Percentiles rank a stretch among this genome's conserved stretches.
Evolutionary conservation across 2,329 filamentous ascomycete species (phyloP).

Genomic region (Xylariaceae sp.): DNA sequence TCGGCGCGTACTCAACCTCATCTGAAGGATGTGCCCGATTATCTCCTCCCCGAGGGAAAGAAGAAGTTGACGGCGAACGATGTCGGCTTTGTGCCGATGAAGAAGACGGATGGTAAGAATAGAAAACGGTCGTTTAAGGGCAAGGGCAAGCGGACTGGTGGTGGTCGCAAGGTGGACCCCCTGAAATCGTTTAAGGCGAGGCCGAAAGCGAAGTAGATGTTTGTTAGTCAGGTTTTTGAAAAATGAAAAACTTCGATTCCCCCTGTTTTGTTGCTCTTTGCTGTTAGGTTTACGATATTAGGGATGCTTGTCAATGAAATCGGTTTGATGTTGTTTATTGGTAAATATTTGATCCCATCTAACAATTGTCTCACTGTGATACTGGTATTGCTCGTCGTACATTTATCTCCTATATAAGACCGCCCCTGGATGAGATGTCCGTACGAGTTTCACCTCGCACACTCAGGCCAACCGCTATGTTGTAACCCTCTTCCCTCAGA

Average conservation of each 20-base stretch:
- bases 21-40: slow-evolving; percentile 84
- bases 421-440: too few species aligned
- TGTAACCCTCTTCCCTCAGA: too few species aligned
- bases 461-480: too few species aligned
- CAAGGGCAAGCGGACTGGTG: slow-evolving; percentile 44
- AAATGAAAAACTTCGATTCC: slow-evolving; percentile 1
- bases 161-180: slow-evolving; percentile 69
- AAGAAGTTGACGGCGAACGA: slow-evolving; percentile 60
- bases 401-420: too few species aligned
- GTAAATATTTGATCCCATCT: background rate
- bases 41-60: slow-evolving; percentile 77
- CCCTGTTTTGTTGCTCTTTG: background rate
- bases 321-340: too few species aligned
- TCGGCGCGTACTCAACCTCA: slow-evolving; percentile 81
- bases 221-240: slow-evolving; percentile 1
- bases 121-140: slow-evolving; percentile 41
- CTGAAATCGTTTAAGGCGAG: slow-evolving; percentile 80
- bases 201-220: slow-evolving; percentile 37
- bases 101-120: slow-evolving; percentile 48
- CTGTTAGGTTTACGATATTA: background rate
- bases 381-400: too few species aligned
- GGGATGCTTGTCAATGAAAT: too few species aligned
- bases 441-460: too few species aligned
- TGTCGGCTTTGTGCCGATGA: slow-evolving; percentile 70
- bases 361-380: too few species aligned